Percentiles rank a stretch among this genome's conserved stretches.
phyloP scores from a whole-genome alignment of 2,329 filamentous ascomycete species.

The Cladophialophora immunda region DNA sequence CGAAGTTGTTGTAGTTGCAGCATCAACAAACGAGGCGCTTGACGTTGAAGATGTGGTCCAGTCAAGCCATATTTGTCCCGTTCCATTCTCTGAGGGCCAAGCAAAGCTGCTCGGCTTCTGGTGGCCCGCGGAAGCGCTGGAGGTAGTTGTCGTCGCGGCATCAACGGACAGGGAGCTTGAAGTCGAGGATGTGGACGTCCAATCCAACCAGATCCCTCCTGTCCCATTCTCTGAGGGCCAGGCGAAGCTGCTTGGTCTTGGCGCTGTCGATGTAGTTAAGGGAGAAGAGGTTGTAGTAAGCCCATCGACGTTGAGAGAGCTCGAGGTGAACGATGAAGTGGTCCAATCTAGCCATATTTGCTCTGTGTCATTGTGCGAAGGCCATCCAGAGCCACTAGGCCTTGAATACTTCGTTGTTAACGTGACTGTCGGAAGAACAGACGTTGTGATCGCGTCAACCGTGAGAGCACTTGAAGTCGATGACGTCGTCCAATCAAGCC shows the following conservation, averaged over 20 bases:
- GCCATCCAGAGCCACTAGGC: neutral
- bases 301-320: constrained; percentile 8
- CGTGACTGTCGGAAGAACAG: neutral
- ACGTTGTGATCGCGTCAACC: constrained; percentile 5
- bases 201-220: constrained; percentile 4
- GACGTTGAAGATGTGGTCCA: neutral
- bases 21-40: neutral
- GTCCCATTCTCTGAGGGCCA: constrained; percentile 8
- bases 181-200: constrained; percentile 15
- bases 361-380: constrained; percentile 11
- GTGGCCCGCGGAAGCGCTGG: constrained; percentile 7
- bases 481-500: constrained; percentile 14
- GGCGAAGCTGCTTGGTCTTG: constrained; percentile 8
- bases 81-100: constrained; percentile 13
- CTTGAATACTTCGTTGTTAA: neutral
- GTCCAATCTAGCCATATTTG: constrained; percentile 19
- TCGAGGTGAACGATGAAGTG: constrained; percentile 6
- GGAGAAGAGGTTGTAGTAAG: constrained; percentile 5
- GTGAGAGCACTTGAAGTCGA: constrained; percentile 8
- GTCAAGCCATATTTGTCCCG: constrained; percentile 3
- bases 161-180: constrained; percentile 12
- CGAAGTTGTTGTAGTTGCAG: neutral
- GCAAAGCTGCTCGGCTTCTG: neutral
- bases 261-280: neutral
- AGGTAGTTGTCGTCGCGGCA: constrained; percentile 9